Base-by-base conservation (phyloP, 345 rosid genomes). In the Hibiscus mutabilis region DNA sequence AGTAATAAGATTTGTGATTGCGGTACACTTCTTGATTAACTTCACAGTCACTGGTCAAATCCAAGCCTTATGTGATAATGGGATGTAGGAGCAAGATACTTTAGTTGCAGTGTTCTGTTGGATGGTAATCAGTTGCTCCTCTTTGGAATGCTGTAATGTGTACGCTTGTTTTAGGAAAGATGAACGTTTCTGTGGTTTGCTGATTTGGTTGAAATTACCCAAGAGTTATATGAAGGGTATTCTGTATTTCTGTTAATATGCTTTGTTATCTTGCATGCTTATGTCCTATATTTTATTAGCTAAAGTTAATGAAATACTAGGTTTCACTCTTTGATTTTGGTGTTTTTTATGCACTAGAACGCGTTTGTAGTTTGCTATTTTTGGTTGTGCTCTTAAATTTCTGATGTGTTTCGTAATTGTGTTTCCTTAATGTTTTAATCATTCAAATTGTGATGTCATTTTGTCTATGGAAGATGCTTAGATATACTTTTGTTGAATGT, bases 61-160 rank as follows among this genome's bases (percentile, higher is more conserved):
- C 35, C 44, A 53, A 68, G 72, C 72, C 61, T 53, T 53, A 53
- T 47, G 47, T 68, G 27, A 52, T 31, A 13, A 68, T 2, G 47
- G 47, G 24, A 51, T 52, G 18, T 31, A 52, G 57, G 70, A 16
- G 58, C 22, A 16, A 15, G 40, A 47, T 47, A 47, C 70, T 47
- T 49, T 16, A 15, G 57, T 66, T 47, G 70, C 21, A 7, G 33
- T 46, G 37, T 46, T 47, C 40, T 66, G 58, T 66, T 66, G 58
- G 70, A 67, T 47, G 58, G 15, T 66, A 25, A 67, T 27, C 58
- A 49, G 16, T 27, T 49, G 4, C 24, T 16, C 24, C 21, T 27
- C 15, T 33, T 52, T 52, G 18, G 29, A 33, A 51, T 5, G 61
- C 29, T 29, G 5, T 68, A 31, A 2, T 53, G 24, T 52, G 5